phyloP scores from a whole-genome alignment of 805 yeast genomes.

The Metschnikowia borealis region DNA sequence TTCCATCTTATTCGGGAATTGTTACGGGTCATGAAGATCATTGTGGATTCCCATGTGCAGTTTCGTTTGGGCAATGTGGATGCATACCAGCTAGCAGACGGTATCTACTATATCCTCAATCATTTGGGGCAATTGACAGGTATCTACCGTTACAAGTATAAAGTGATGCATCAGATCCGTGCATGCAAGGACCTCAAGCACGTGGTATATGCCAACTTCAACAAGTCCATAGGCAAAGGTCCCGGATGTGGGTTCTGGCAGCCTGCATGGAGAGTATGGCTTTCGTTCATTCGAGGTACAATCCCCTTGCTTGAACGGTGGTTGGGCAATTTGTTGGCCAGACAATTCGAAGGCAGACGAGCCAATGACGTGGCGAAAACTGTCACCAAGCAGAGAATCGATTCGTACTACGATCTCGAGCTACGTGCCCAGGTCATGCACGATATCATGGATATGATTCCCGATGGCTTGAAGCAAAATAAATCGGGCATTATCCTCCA shows the following conservation, averaged over 20 bases:
- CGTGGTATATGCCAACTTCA: constrained; percentile 80
- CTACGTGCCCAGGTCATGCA: constrained; percentile 91
- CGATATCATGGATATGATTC: constrained; percentile 95
- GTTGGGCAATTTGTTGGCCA: constrained; percentile 84
- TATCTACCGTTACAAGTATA: constrained; percentile 91
- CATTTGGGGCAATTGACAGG: constrained; percentile 97
- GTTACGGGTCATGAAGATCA: constrained; percentile 70
- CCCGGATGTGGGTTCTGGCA: constrained; percentile 99
- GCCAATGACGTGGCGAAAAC: constrained; percentile 90
- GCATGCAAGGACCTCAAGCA: constrained; percentile 95
- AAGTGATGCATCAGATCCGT: constrained; percentile 96
- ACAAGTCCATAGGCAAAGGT: constrained; percentile 86
- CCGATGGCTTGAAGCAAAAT: constrained; percentile 85
- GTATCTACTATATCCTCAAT: constrained; percentile 81
- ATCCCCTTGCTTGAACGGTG: constrained; percentile 91
- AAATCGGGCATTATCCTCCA: constrained; percentile 85
- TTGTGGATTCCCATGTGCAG: constrained; percentile 94
- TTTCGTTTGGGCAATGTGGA: constrained; percentile 86
- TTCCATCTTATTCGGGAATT: constrained; percentile 92
- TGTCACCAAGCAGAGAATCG: constrained; percentile 91
- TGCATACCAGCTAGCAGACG: constrained; percentile 93
- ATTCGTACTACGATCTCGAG: constrained; percentile 91
- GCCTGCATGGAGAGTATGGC: constrained; percentile 98
- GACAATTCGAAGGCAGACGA: constrained; percentile 95
- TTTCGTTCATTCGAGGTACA: constrained; percentile 84